phyloP scores from a whole-genome alignment of 108 stramenopile genomes.

The Chaetoceros tenuissimus region DNA sequence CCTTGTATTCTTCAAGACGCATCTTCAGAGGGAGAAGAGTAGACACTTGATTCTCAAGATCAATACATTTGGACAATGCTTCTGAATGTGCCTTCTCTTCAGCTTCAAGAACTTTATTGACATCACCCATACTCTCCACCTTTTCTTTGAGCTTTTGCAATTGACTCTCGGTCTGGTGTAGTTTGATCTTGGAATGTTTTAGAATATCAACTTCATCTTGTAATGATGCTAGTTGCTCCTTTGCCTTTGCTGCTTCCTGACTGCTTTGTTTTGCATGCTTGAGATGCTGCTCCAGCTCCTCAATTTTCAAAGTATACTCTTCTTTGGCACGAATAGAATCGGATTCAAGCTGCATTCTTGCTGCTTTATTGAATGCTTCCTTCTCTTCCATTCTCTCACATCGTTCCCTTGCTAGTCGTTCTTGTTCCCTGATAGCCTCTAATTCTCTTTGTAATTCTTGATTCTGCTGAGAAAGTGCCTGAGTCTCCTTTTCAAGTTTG shows the following conservation, averaged over 20 bases:
- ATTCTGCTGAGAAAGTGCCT: neutral
- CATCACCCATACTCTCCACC: conserved; percentile 52
- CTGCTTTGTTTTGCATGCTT: neutral
- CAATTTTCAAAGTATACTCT: neutral
- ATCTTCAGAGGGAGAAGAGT: conserved; percentile 49
- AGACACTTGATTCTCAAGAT: conserved; percentile 61
- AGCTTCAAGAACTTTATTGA: conserved; percentile 53
- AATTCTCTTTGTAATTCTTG: neutral
- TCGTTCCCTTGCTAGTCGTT: neutral
- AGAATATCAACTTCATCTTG: conserved; percentile 74
- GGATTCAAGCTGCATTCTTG: neutral
- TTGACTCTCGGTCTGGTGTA: conserved; percentile 48
- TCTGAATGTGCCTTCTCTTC: conserved; percentile 71
- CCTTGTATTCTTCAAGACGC: conserved; percentile 73
- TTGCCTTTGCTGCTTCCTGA: conserved; percentile 2
- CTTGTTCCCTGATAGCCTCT: neutral
- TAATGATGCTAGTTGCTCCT: conserved; percentile 40
- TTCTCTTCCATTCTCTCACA: neutral
- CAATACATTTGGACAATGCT: conserved; percentile 62
- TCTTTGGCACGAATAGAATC: neutral
- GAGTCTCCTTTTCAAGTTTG: neutral
- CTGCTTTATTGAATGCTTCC: neutral
- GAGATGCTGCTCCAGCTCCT: neutral
- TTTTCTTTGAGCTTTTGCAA: conserved; percentile 55
- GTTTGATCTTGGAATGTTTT: conserved; percentile 39